Percentiles rank a stretch among this genome's conserved stretches.
Conservation (phyloP, 108 stramenopile species). For the Pinguiococcus pyrenoidosus region DNA sequence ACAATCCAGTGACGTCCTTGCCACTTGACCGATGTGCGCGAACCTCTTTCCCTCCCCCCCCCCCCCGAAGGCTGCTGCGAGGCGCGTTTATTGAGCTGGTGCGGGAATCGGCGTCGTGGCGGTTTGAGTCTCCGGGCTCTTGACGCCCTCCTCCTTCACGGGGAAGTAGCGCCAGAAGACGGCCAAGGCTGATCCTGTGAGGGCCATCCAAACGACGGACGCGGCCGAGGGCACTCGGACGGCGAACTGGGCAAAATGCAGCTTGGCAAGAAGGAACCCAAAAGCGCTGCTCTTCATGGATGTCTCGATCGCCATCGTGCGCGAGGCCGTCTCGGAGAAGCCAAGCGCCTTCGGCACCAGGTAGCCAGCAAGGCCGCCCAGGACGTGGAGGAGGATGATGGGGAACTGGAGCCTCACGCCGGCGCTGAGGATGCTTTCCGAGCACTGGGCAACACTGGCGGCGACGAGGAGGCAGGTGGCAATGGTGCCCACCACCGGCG, state of each 20-base stretch:
- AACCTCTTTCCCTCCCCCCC: no score
- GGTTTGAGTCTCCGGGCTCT: no score
- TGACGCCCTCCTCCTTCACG: slow-evolving; percentile 45
- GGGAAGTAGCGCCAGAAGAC: slow-evolving; percentile 91
- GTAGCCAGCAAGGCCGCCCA: slow-evolving; percentile 86
- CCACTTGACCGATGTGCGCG: no score
- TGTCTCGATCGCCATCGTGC: slow-evolving; percentile 96
- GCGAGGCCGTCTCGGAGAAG: slow-evolving; percentile 71
- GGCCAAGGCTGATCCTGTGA: slow-evolving; percentile 75
- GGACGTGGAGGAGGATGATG: slow-evolving; percentile 71
- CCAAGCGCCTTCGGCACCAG: slow-evolving; percentile 57
- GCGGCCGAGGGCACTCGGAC: slow-evolving; percentile 91
- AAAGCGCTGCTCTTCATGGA: slow-evolving; percentile 95
- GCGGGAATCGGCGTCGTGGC: no score
- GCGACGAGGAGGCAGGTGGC: slow-evolving; percentile 89
- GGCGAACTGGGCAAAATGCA: slow-evolving; percentile 83
- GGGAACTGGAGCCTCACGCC: slow-evolving; percentile 45
- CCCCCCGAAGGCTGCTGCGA: no score
- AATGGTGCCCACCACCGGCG: slow-evolving; percentile 84
- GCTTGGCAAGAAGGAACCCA: slow-evolving; percentile 88
- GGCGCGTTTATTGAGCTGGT: no score
- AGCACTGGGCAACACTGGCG: slow-evolving; percentile 82
- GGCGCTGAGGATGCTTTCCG: slow-evolving; percentile 62
- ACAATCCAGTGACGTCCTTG: no score
- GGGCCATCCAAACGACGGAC: slow-evolving; percentile 93